These are phyloP conservation scores for Cyclotella cryptica DNA, from an alignment of 108 stramenopile genomes.

Conservation along the genomic window DNA sequence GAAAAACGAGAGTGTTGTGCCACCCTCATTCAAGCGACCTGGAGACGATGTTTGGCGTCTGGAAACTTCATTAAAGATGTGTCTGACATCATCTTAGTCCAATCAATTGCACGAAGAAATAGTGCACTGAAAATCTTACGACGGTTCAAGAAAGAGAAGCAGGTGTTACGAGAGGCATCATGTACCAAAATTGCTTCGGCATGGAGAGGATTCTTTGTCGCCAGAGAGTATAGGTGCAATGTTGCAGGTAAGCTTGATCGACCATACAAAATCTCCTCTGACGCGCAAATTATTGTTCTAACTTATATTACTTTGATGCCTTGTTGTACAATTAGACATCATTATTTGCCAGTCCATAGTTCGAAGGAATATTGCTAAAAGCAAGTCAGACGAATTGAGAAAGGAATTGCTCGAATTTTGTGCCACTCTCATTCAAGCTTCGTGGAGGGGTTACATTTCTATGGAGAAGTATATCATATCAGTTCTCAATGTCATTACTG, in stretches of 20 bases:
- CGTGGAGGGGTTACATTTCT: conserved; percentile 72
- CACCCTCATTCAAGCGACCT: background rate
- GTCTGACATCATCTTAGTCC: conserved; percentile 7
- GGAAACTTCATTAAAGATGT: background rate
- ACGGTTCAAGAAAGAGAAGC: background rate
- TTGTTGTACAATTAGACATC: conserved; percentile 1
- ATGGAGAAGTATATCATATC: conserved; percentile 69
- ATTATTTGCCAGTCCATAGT: conserved; percentile 8
- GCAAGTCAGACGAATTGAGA: background rate
- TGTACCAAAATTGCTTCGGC: background rate
- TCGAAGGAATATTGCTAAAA: background rate
- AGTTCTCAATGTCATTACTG: conserved; percentile 66
- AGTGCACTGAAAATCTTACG: background rate
- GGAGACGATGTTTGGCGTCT: background rate
- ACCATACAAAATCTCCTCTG: background rate
- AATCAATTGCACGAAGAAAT: conserved; percentile 1
- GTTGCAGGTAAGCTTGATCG: background rate
- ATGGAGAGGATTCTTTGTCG: background rate
- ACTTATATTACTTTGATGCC: background rate
- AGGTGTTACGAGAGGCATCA: background rate
- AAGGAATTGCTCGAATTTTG: background rate
- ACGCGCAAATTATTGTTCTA: background rate
- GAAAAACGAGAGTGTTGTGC: background rate
- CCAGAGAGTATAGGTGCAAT: background rate
- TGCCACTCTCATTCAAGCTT: conserved; percentile 65